Conservation (phyloP, 2,329 filamentous ascomycete genomes). For the Ambrosiella xylebori region DNA sequence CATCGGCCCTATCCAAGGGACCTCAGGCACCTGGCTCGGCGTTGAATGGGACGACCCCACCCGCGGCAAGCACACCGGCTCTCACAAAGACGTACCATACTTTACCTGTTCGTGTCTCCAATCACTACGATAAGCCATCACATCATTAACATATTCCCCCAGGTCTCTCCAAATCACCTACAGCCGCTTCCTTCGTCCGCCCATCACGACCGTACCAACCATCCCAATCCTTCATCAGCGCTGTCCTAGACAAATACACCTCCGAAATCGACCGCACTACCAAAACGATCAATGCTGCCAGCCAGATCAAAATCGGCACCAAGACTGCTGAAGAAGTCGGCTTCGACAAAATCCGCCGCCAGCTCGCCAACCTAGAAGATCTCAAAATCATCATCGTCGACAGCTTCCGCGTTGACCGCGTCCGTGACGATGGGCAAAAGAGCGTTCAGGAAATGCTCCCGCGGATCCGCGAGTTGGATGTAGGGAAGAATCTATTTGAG, state of each 20-base stretch:
- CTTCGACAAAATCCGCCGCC: constrained; percentile 76
- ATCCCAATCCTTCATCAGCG: constrained; percentile 58
- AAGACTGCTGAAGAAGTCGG: constrained; percentile 89
- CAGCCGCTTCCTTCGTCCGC: constrained; percentile 73
- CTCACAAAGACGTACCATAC: constrained; percentile 61
- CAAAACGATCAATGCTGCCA: constrained; percentile 15
- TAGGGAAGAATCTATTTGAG: constrained; percentile 70
- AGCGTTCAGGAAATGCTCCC: constrained; percentile 38
- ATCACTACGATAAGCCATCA: not conserved
- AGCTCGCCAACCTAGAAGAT: constrained; percentile 62
- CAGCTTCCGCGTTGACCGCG: constrained; percentile 42
- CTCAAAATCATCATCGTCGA: constrained; percentile 72
- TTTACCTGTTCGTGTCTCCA: constrained; percentile 50
- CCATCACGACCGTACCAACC: constrained; percentile 53
- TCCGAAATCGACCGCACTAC: constrained; percentile 27
- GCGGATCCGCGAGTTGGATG: constrained; percentile 59
- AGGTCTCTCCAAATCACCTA: constrained; percentile 46
- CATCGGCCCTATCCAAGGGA: constrained; percentile 57
- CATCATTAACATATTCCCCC: not conserved
- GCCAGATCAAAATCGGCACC: constrained; percentile 48
- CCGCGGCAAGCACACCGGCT: constrained; percentile 80
- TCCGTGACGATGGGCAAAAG: constrained; percentile 19
- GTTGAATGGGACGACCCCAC: constrained; percentile 89
- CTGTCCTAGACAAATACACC: constrained; percentile 70
- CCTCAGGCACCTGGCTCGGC: constrained; percentile 68